A percentile compares a stretch with the other conserved stretches of the same genome.
phyloP scores from a whole-genome alignment of 1,139 yeast species.

The Kodamaea suecica region DNA sequence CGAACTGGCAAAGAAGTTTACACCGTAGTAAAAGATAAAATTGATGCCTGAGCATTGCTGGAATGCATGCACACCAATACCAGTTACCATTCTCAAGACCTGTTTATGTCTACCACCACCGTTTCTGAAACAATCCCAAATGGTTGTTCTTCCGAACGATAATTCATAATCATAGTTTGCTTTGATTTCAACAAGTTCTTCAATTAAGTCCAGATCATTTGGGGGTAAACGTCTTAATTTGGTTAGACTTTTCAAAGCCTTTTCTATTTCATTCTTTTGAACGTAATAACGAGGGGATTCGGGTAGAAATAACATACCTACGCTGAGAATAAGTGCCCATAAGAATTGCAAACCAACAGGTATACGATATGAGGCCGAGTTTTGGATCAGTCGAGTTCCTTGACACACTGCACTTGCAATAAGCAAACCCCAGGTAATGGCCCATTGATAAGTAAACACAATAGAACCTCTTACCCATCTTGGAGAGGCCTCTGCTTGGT shows the following conservation, averaged over 20 bases:
- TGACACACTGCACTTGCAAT: constrained; percentile 77
- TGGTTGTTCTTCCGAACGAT: constrained; percentile 55
- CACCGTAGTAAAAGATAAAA: constrained; percentile 77
- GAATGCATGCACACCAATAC: constrained; percentile 64
- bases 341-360: constrained; percentile 73
- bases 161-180: constrained; percentile 74
- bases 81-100: constrained; percentile 60
- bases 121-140: constrained; percentile 61
- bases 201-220: constrained; percentile 63
- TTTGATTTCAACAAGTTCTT: constrained; percentile 74
- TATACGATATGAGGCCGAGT: constrained; percentile 64
- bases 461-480: constrained; percentile 77
- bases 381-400: constrained; percentile 57
- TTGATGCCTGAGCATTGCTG: constrained; percentile 80
- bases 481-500: constrained; percentile 81
- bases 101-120: constrained; percentile 69
- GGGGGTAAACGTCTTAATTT: constrained; percentile 41
- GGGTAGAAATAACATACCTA: constrained; percentile 67
- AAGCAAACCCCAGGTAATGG: constrained; percentile 77
- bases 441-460: constrained; percentile 80
- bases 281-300: constrained; percentile 75
- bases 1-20: constrained; percentile 62
- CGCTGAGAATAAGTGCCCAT: constrained; percentile 58
- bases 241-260: constrained; percentile 49
- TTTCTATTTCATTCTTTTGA: constrained; percentile 56